Evolutionary conservation across 2,329 filamentous ascomycete species (phyloP), one percentile per base, ranked within the genome.

Genomic region (Trichoderma asperellum): DNA sequence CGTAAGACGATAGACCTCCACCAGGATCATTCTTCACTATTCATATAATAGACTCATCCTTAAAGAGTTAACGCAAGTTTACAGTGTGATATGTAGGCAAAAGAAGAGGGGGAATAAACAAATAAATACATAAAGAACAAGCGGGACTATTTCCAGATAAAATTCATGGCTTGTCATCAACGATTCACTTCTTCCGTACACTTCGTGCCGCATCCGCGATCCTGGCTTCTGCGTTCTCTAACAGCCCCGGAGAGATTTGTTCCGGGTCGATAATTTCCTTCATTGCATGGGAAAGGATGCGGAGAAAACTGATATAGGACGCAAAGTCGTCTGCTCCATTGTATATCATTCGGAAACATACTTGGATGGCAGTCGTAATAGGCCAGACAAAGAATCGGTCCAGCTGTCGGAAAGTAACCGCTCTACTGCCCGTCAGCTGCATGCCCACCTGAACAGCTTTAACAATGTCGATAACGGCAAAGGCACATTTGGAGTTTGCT

Each of bases 301-400:
- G 64, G 0, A 67, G 64, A 6, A 53, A 67, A 21, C 49, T 27
- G 40, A 59, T 49, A 12, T 58, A 67, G 4, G 34, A 40, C 7
- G 55, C 43, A 16, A 7, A 24, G 11, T 35, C 40, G 12, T 37
- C 35, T 18, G 34, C 35, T 12, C 52, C 52, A 40, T n/a, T 24
- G 34, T 64, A 60, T 6, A 69, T 49, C 67, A 69, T 65, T 21
- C 67, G 67, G 18, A 69, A 59, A 18, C 64, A 67, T 12, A 63
- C 67, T 49, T 69, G 67, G 24, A 70, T 68, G 11, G 68, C 57
- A 7, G 56, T 56, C 6, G 63, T 67, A 21, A 68, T 68, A 14
- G 68, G 68, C 68, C 68, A 70, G 12, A 61, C 47, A 24, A 70
- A 40, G n/a, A 70, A 70, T 14, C 55, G 40, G 57, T 60, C 40